phyloP scores from a whole-genome alignment of 495 filamentous ascomycete genomes.

The Aspergillus cavernicola region DNA sequence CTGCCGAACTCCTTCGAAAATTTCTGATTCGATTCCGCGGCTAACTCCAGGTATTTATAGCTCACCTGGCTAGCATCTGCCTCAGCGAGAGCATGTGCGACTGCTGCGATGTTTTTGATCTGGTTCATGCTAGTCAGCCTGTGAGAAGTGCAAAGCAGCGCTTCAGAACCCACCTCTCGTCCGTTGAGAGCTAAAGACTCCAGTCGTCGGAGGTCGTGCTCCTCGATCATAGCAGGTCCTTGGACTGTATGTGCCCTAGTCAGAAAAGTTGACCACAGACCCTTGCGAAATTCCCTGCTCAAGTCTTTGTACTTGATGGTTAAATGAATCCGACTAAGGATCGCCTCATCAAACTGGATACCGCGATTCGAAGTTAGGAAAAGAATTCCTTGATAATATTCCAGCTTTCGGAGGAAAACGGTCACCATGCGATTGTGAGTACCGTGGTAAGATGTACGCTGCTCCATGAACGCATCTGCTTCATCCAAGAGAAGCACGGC shows the following conservation, averaged over 20 bases:
- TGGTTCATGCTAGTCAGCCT: slow-evolving; percentile 11
- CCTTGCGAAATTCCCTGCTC: slow-evolving; percentile 14
- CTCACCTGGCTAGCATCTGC: slow-evolving; percentile 12
- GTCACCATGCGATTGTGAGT: slow-evolving; percentile 28
- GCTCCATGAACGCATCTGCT: slow-evolving; percentile 43
- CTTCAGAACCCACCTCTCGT: slow-evolving; percentile 20
- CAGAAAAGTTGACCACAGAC: slow-evolving; percentile 22
- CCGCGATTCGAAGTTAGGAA: slow-evolving; percentile 31
- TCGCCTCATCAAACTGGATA: slow-evolving; percentile 36
- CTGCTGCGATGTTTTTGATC: slow-evolving; percentile 24
- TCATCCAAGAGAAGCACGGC: slow-evolving; percentile 39
- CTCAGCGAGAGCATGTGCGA: slow-evolving; percentile 20
- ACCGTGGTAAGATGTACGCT: slow-evolving; percentile 17
- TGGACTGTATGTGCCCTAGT: slow-evolving; percentile 13
- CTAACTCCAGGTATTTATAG: slow-evolving; percentile 22
- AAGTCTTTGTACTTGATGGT: slow-evolving; percentile 39
- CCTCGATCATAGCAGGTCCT: slow-evolving; percentile 17
- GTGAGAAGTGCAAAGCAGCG: neutral
- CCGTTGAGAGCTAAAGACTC: slow-evolving; percentile 21
- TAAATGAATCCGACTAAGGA: slow-evolving; percentile 44
- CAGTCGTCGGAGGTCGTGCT: slow-evolving; percentile 16
- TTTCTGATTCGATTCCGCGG: slow-evolving; percentile 22
- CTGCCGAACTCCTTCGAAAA: slow-evolving; percentile 20
- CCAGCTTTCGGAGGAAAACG: slow-evolving; percentile 52
- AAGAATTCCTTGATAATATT: slow-evolving; percentile 49